Base-by-base conservation (phyloP, 306 rosid genomes). In the Begonia loranthoides region DNA sequence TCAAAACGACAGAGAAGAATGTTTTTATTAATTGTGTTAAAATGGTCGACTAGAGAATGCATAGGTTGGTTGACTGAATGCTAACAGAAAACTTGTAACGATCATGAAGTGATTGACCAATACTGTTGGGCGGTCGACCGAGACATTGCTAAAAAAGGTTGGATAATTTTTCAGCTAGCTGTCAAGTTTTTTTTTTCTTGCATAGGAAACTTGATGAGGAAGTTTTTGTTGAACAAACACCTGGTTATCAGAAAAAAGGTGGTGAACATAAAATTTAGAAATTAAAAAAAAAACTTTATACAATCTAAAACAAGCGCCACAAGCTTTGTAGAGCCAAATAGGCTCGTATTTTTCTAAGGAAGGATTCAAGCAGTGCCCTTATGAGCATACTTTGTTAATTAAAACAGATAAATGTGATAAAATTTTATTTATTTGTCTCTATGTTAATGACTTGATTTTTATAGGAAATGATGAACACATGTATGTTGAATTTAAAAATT, bases 141-240 rank as follows among this genome's bases (percentile, higher is more conserved):
- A n/a, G n/a, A n/a, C 7, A 45, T 15, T 9, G 12, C 44, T 14
- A 43, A 45, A 3, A 46, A 15, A 12, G 21, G 9, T 4, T 58
- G 15, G 62, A 33, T n/a, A 9, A 46, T 58, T 9, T 58, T 24
- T 11, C 52, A 58, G 9, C 24, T 58, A 10, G 62, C 45, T 4
- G 45, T 58, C 0, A 33, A 58, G 41, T 46, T 14, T 14, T 13
- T 45, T 0, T 58, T 58, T 13, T n/a, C n/a, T 11, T 58, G 9
- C 52, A 28, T 34, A 34, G 62, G 4, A 15, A 58, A 9, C n/a
- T 17, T 58, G 47, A 16, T 46, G 45, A 58, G 10, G 45, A 12
- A 4, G 17, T 46, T 0, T 58, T 46, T 33, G 45, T 58, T 0
- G 54, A 46, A 5, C 53, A 3, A 1, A 46, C 1, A n/a, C n/a